These are phyloP conservation scores for Telopea speciosissima DNA, from an alignment of 177 flowering plant genomes.

Conservation along the genomic window DNA sequence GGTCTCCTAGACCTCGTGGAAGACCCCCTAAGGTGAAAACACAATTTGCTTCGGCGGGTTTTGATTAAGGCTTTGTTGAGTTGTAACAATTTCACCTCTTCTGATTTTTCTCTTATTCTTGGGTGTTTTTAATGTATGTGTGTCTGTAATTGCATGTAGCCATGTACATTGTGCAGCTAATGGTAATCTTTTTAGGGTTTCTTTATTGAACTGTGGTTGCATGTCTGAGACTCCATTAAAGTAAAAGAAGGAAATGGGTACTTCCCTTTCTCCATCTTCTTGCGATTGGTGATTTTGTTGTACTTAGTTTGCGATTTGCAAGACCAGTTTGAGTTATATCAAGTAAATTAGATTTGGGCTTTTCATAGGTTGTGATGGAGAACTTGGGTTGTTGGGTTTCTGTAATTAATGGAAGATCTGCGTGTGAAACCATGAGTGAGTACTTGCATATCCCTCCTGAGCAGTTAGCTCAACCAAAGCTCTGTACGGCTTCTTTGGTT, in stretches of 20 bases:
- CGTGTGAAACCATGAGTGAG: no score
- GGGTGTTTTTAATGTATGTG: not conserved
- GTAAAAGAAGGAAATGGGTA: not conserved
- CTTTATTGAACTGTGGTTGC: not conserved
- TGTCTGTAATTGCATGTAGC: not conserved
- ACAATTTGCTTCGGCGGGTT: constrained; percentile 27
- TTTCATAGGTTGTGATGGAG: no score
- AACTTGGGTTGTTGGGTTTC: no score
- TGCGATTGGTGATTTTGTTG: no score
- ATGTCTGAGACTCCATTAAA: not conserved
- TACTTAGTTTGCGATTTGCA: no score
- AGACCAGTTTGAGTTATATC: no score
- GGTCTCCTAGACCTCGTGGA: constrained; percentile 41
- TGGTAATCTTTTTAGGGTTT: not conserved
- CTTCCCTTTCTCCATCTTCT: not conserved
- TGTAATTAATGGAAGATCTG: no score
- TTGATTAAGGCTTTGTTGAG: constrained; percentile 10
- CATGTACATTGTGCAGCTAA: not conserved
- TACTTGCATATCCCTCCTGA: no score
- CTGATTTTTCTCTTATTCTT: not conserved
- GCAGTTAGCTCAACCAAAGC: no score
- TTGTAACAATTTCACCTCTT: not conserved
- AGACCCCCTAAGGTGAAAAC: constrained; percentile 72
- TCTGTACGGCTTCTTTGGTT: no score
- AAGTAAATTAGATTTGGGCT: no score